Evolutionary conservation across 106 monocot genomes (phyloP), one percentile per base, ranked within the genome.

Genomic region (Alisma plantagoaquatica): DNA sequence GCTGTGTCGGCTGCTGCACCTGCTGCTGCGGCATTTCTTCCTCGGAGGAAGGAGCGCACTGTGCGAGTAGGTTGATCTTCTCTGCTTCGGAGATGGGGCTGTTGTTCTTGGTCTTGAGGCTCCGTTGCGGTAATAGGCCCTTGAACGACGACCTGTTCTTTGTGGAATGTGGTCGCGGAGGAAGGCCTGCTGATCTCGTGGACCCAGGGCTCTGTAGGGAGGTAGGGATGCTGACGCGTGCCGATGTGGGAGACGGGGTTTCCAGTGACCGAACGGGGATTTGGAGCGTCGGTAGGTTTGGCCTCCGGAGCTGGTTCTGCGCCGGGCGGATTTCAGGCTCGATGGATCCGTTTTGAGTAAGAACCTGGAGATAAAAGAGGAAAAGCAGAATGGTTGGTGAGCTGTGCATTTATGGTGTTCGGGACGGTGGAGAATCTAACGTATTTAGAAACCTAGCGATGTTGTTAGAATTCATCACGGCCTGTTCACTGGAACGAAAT

Each of bases 161-260:
- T 20, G 83, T 65, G 26, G 83, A 71, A 59, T 41, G 53, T 43
- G 88, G 88, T 35, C 83, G 69, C 0, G 88, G 88, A 10, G 88
- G 83, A 60, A 89, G 71, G 21, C 83, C 77, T 27, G 57, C 77
- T 27, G 57, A 46, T 70, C 76, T 83, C 29, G 71, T 52, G 24
- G 78, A 83, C 60, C 48, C 64, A 38, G 82, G 82, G 58, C 53
- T 78, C 19, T 61, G 29, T 24, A 32, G 30, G 3, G 61, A 20
- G 18, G 66, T 23, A 29, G 60, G 56, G n/a, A n/a, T n/a, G 59
- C 51, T 62, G 30, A 56, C 41, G 65, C 67, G 67, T 20, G 74
- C 23, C 0, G 81, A 81, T 60, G 53, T 69, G 31, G 72, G 51
- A 41, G 76, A 44, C 60, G 71, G 41, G 28, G 15, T 76, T 38